A percentile compares a stretch with the other conserved stretches of the same genome.
phyloP scores from a whole-genome alignment of 345 rosid species.

The Hypericum androsaemum region DNA sequence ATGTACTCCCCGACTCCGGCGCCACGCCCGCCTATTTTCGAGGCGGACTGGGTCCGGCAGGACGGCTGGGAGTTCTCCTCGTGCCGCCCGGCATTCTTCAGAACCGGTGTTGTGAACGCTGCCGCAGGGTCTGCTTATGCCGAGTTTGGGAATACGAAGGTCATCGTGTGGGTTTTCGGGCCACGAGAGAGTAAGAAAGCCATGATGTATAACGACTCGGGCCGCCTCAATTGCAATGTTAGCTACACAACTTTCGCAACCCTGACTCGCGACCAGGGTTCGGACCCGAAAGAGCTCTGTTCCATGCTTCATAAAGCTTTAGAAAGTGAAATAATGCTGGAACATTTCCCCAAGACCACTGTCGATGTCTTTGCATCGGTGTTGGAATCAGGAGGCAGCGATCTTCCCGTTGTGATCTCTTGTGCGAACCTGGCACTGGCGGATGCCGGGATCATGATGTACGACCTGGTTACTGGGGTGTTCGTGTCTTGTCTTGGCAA shows the following conservation, averaged over 20 bases:
- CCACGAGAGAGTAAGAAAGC: constrained; percentile 98
- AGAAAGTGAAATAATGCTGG: constrained; percentile 75
- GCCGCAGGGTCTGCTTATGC: constrained; percentile 97
- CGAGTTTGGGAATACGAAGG: constrained; percentile 89
- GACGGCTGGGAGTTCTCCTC: constrained; percentile 83
- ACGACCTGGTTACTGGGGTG: constrained; percentile 88
- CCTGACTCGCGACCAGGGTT: constrained; percentile 49
- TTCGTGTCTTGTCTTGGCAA: constrained; percentile 79
- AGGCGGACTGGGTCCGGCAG: constrained; percentile 79
- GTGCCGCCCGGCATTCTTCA: constrained; percentile 93
- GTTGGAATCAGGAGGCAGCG: constrained; percentile 97
- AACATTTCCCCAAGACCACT: constrained; percentile 88
- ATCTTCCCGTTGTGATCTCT: constrained; percentile 75
- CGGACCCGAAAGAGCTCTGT: constrained; percentile 63
- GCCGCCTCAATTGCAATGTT: constrained; percentile 75
- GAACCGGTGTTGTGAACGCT: constrained; percentile 73
- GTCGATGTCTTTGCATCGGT: constrained; percentile 92
- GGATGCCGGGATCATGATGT: constrained; percentile 93
- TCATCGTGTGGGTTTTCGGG: constrained; percentile 98
- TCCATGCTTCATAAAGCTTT: constrained; percentile 91
- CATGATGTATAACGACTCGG: constrained; percentile 72
- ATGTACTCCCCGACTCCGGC: constrained; percentile 46
- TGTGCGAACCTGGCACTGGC: constrained; percentile 98
- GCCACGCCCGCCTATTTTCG: constrained; percentile 40
- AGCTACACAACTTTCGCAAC: constrained; percentile 78